These are phyloP conservation scores for Lentinula lateritia DNA, from an alignment of 768 basidiomycete species.

Conservation along the genomic window DNA sequence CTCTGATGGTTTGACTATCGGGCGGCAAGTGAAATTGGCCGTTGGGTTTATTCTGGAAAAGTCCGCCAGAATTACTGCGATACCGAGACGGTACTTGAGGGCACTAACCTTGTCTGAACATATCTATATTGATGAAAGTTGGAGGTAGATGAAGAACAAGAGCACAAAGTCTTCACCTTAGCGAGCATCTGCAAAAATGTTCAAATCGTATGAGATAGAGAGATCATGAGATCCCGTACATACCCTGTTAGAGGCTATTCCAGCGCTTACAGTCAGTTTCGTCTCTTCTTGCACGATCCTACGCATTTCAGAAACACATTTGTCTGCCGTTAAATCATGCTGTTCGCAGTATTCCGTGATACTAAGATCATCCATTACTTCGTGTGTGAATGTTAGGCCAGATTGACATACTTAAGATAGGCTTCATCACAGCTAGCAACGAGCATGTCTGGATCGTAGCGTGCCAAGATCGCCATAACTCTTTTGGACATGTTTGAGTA, in stretches of 20 bases:
- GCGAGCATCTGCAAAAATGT: constrained; percentile 67
- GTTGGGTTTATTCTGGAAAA: constrained; percentile 81
- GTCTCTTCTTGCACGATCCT: constrained; percentile 71
- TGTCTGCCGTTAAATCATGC: constrained; percentile 56
- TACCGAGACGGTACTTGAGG: not conserved
- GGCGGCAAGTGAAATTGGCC: constrained; percentile 82
- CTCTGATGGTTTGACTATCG: constrained; percentile 52
- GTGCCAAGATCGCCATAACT: constrained; percentile 64
- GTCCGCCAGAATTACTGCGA: not conserved
- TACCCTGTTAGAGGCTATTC: constrained; percentile 94
- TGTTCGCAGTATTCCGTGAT: constrained; percentile 81
- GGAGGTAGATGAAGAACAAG: constrained; percentile 1
- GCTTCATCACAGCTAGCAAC: constrained; percentile 86
- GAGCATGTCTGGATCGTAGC: constrained; percentile 73
- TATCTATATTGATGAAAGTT: constrained; percentile 44
- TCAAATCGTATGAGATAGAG: constrained; percentile 6
- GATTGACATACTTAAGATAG: constrained; percentile 73
- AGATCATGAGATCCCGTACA: constrained; percentile 22
- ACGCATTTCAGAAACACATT: constrained; percentile 78
- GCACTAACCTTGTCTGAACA: constrained; percentile 27
- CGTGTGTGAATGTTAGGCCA: not conserved
- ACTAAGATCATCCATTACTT: constrained; percentile 28
- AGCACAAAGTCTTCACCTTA: constrained; percentile 48
- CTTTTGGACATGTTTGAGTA: constrained; percentile 67
- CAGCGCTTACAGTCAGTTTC: constrained; percentile 86